Percentiles rank a stretch among this genome's conserved stretches.
Evolutionary conservation across 768 basidiomycete species (phyloP).

Genomic region (Lentinus brumalis): DNA sequence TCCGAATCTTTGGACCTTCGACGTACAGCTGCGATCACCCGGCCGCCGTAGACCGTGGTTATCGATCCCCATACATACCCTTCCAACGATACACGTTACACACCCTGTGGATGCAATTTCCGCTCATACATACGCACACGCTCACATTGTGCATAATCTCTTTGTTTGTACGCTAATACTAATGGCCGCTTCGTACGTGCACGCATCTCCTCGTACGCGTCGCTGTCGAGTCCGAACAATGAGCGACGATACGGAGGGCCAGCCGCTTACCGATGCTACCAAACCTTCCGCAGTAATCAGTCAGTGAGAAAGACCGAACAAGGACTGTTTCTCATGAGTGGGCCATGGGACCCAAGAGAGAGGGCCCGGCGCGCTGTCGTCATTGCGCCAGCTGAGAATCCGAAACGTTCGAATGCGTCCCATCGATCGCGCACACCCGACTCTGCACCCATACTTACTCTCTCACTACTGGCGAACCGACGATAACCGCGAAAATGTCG

Average conservation of each 20-base stretch:
- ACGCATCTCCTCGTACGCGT: not conserved
- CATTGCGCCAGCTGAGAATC: not conserved
- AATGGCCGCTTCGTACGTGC: not conserved
- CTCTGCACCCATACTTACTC: not conserved
- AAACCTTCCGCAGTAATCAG: not conserved
- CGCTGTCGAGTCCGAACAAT: too few relatives aligned
- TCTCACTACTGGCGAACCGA: not conserved
- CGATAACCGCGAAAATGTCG: slow-evolving; percentile 1
- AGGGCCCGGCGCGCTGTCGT: not conserved
- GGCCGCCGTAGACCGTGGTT: not conserved
- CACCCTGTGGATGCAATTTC: not conserved
- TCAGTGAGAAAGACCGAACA: not conserved
- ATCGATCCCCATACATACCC: not conserved
- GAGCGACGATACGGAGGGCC: too few relatives aligned
- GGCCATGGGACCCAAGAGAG: not conserved
- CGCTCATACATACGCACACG: not conserved
- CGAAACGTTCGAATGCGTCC: not conserved
- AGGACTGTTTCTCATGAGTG: not conserved
- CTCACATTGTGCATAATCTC: slow-evolving; percentile 4
- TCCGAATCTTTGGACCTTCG: too few relatives aligned
- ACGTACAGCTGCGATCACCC: too few relatives aligned
- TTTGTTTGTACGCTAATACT: slow-evolving; percentile 10
- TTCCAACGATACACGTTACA: not conserved
- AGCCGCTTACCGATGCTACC: not conserved
- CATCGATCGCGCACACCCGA: slow-evolving; percentile 2